Evolutionary conservation across 2,329 filamentous ascomycete genomes (phyloP), one percentile per base, ranked within the genome.

Genomic region (Teratosphaeria gauchensis): DNA sequence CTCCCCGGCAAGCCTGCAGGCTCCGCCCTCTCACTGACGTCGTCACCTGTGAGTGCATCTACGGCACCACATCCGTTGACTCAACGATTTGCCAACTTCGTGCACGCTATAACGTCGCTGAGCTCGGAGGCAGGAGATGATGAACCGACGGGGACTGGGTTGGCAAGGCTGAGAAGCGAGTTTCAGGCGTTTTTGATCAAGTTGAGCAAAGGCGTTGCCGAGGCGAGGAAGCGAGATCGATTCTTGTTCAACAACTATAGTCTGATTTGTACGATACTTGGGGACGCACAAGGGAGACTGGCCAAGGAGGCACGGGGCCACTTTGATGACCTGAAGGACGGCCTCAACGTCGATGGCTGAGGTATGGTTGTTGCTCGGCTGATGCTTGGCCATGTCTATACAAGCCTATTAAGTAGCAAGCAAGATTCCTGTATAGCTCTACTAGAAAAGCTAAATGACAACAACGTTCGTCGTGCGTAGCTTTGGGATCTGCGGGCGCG

Each of bases 231-330:
- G 76, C 81, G 87, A 64, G 88, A 92, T 65, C 80, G 94, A 52
- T 97, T 97, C 70, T 74, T 99, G 68, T 94, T 89, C 71, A 99
- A 97, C 72, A 99, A 99, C 73, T 97, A 95, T 74, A 95, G 90
- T 57, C 79, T 99, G 63, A 83, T 99, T n/a, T 79, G 90, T 67
- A 96, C 94, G 11, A 96, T 99, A 62, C 88, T 99, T 59, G 77
- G 75, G 31, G 78, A 92, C 67, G 81, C 84, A 4, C 80, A 81
- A 11, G 90, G 90, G 3, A 89, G 89, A 72, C 72, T 92, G 68
- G 84, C 88, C 1, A 76, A 78, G 28, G 91, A 96, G 68, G 85
- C 92, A 72, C 86, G 86, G 74, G 80, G 79, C 65, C 83, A 91
- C 74, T 92, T 94, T 71, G 86, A 88, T 69, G 78, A 78, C 57